Base-by-base conservation (phyloP, 2,329 filamentous ascomycete species). In the Cladosporium sphaerospermum region DNA sequence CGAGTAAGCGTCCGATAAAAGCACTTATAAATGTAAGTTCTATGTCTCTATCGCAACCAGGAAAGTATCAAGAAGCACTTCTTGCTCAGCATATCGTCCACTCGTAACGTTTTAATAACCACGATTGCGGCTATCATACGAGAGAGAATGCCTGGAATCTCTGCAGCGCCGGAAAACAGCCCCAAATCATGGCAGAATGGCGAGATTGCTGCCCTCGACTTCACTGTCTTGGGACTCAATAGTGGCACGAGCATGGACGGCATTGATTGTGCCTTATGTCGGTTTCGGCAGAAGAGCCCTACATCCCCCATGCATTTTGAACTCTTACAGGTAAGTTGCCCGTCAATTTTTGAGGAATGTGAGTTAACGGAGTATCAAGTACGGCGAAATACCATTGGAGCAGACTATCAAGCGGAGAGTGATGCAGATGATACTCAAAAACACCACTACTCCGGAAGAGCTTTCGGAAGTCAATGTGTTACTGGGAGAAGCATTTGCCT, bases 181-280 rank as follows among this genome's bases (percentile, higher is more conserved):
- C 45, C 18, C 13, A 23, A 39, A 28, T 28, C 19, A 37, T 13
- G 34, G 28, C 47, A 56, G 46, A 45, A 50, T 46, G 44, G 45
- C 40, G 43, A 56, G 44, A 36, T 36, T 19, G 45, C 43, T 32
- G 46, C 65, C 18, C 64, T 82, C 53, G 73, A 81, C 57, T 60
- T 81, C 37, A 78, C 71, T 1, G 77, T 81, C 19, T 69, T 82
- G 14, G 80, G 80, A 1, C 62, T 82, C 58, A 80, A 79, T 63
- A 75, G 71, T 51, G 77, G 77, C 28, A 78, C 76, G 3, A 75
- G 74, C 0, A 77, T 82, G 78, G 78, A 80, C 61, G 75, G 77
- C 23, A 80, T 84, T 42, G 78, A 82, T 62, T 82, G 78, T 58
- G 79, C 78, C 2, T 70, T 82, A 8, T 81, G 80, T 59, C 77